phyloP scores from a whole-genome alignment of 2,329 filamentous ascomycete species.

The Fusarium beomiforme region DNA sequence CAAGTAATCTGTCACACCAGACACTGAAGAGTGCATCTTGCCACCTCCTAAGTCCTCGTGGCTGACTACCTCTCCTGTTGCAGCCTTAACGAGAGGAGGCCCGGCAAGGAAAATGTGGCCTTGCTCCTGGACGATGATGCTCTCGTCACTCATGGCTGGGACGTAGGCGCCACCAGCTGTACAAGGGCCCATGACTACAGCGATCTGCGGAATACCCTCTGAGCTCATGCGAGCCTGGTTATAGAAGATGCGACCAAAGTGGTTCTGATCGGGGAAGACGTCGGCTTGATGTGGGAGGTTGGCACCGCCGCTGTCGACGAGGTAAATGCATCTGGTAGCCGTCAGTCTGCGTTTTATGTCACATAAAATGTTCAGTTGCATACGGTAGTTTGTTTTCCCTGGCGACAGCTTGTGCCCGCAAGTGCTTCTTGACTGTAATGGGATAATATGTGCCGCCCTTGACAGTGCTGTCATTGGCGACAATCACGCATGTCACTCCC shows the following conservation, averaged over 20 bases:
- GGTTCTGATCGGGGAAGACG: slow-evolving; percentile 93
- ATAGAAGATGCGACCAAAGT: slow-evolving; percentile 98
- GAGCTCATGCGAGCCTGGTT: slow-evolving; percentile 96
- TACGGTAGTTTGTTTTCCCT: slow-evolving; percentile 82
- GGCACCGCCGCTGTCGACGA: slow-evolving; percentile 94
- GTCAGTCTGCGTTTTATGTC: not conserved
- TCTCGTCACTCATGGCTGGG: slow-evolving; percentile 96
- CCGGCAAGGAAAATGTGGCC: slow-evolving; percentile 98
- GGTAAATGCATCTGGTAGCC: slow-evolving; percentile 78
- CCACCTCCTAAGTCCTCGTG: slow-evolving; percentile 93
- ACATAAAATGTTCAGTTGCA: slow-evolving; percentile 40
- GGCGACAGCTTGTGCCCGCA: slow-evolving; percentile 90
- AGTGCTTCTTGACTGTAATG: slow-evolving; percentile 96
- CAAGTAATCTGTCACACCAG: slow-evolving; percentile 93
- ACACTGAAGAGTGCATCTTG: slow-evolving; percentile 87
- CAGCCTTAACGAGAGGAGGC: slow-evolving; percentile 93
- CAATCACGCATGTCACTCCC: slow-evolving; percentile 90
- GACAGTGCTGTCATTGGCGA: slow-evolving; percentile 96
- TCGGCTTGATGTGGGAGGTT: slow-evolving; percentile 95
- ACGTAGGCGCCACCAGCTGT: slow-evolving; percentile 97
- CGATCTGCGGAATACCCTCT: slow-evolving; percentile 88
- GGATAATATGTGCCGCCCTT: slow-evolving; percentile 98
- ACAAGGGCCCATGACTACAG: slow-evolving; percentile 96
- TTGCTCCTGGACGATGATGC: slow-evolving; percentile 93
- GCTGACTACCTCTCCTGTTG: slow-evolving; percentile 90